phyloP scores from a whole-genome alignment of 2,329 filamentous ascomycete genomes.

The Xenosphaeropsis pyriputrescens region DNA sequence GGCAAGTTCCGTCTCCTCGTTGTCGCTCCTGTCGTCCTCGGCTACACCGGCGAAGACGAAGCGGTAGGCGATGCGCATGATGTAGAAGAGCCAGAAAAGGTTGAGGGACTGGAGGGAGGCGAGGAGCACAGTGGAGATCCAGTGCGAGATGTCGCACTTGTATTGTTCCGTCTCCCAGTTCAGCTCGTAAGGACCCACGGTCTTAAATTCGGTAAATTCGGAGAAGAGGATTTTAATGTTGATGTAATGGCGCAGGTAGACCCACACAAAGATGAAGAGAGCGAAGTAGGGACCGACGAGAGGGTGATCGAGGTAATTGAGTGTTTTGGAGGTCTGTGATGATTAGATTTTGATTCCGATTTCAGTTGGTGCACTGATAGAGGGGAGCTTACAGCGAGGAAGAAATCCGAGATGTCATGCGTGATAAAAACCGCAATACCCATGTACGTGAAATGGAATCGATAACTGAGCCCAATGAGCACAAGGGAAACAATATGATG shows the following conservation, averaged over 20 bases:
- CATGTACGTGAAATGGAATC: slow-evolving; percentile 95
- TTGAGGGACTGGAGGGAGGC: slow-evolving; percentile 59
- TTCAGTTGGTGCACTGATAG: not conserved
- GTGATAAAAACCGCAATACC: slow-evolving; percentile 88
- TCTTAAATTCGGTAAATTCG: slow-evolving; percentile 61
- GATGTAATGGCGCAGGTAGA: slow-evolving; percentile 78
- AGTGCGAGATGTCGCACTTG: slow-evolving; percentile 58
- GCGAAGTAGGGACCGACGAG: slow-evolving; percentile 76
- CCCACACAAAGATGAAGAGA: slow-evolving; percentile 70
- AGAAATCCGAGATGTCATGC: slow-evolving; percentile 90
- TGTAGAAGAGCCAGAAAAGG: slow-evolving; percentile 70
- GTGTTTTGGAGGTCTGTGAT: slow-evolving; percentile 65
- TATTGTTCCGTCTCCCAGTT: slow-evolving; percentile 67
- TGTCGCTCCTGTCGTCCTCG: slow-evolving; percentile 61
- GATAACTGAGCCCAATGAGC: slow-evolving; percentile 76
- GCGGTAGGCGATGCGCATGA: slow-evolving; percentile 59
- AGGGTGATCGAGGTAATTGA: slow-evolving; percentile 76
- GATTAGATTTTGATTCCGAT: slow-evolving; percentile 2
- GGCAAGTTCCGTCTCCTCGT: slow-evolving; percentile 37
- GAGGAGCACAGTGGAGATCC: slow-evolving; percentile 51
- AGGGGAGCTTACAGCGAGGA: slow-evolving; percentile 57
- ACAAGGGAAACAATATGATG: slow-evolving; percentile 83
- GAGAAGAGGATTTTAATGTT: slow-evolving; percentile 67
- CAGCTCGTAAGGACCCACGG: slow-evolving; percentile 59
- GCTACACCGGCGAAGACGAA: slow-evolving; percentile 46